Evolutionary conservation across 768 basidiomycete species (phyloP).

Genomic region (Pisolithus microcarpus): DNA sequence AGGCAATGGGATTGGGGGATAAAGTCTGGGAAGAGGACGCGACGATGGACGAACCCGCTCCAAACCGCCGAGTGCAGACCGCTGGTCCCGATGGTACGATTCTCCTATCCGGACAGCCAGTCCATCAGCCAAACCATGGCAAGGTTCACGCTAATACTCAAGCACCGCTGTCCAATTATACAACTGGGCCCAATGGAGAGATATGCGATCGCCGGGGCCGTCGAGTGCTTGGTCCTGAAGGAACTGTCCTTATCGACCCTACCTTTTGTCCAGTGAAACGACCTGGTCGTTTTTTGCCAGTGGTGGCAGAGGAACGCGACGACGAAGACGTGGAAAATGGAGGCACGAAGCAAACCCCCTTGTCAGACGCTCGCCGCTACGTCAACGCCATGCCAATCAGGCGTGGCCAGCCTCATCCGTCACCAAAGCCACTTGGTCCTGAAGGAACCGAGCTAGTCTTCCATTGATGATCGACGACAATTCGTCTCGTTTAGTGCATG

Average conservation of each 20-base stretch:
- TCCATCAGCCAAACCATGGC: background rate
- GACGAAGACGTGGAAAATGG: background rate
- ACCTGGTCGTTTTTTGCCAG: background rate
- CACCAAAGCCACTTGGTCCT: slow-evolving; percentile 12
- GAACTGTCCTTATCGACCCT: slow-evolving; percentile 6
- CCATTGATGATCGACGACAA: background rate
- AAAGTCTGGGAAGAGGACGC: slow-evolving; percentile 12
- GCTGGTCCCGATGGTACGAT: slow-evolving; percentile 6
- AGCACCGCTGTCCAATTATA: background rate
- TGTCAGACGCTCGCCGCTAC: background rate
- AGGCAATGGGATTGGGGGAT: slow-evolving; percentile 4
- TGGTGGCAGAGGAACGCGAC: background rate
- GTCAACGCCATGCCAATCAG: background rate
- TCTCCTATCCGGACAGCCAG: slow-evolving; percentile 2
- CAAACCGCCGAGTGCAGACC: slow-evolving; percentile 3
- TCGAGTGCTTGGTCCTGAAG: slow-evolving; percentile 15
- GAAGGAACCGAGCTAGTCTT: slow-evolving; percentile 19
- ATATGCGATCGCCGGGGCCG: slow-evolving; percentile 12
- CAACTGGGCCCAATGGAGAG: slow-evolving; percentile 17
- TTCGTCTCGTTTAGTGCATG: no score
- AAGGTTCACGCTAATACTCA: slow-evolving; percentile 3
- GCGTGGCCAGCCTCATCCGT: background rate
- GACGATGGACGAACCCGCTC: slow-evolving; percentile 1
- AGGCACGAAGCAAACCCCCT: background rate
- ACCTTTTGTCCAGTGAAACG: background rate